Percentiles rank a stretch among this genome's conserved stretches.
phyloP scores from a whole-genome alignment of 2,329 filamentous ascomycete genomes.

The Elsinoe arachidis region DNA sequence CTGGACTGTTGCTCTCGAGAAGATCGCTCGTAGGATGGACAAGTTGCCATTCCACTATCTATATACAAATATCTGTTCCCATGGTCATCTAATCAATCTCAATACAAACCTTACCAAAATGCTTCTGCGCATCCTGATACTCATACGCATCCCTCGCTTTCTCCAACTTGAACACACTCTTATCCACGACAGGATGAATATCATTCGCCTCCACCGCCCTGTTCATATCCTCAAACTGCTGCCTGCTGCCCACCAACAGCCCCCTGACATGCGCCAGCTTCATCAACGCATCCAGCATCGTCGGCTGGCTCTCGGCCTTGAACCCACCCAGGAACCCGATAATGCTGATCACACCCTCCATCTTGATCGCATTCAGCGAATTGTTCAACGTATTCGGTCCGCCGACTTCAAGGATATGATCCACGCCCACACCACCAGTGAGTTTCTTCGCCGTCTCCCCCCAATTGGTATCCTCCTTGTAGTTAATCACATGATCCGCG shows the following conservation, averaged over 20 bases:
- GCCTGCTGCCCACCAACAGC: slow-evolving; percentile 47
- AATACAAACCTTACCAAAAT: slow-evolving; percentile 37
- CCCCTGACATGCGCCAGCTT: slow-evolving; percentile 49
- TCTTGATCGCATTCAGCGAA: slow-evolving; percentile 33
- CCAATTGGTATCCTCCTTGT: slow-evolving; percentile 45
- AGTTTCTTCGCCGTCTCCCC: slow-evolving; percentile 45
- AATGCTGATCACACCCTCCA: slow-evolving; percentile 48
- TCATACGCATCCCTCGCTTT: slow-evolving; percentile 44
- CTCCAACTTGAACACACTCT: slow-evolving; percentile 47
- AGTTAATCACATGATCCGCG: slow-evolving; percentile 51
- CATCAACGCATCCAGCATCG: slow-evolving; percentile 43
- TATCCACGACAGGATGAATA: slow-evolving; percentile 51
- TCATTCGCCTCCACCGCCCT: slow-evolving; percentile 49
- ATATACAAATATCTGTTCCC: neutral
- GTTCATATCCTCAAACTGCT: slow-evolving; percentile 53
- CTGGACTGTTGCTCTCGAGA: neutral
- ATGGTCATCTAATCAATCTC: slow-evolving; percentile 26
- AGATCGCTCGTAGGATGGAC: neutral
- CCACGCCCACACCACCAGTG: slow-evolving; percentile 48
- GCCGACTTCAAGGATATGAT: slow-evolving; percentile 59
- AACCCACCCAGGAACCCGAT: slow-evolving; percentile 51
- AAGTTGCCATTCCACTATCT: neutral
- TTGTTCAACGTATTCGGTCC: slow-evolving; percentile 53
- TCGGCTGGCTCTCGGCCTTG: slow-evolving; percentile 40
- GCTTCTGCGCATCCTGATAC: slow-evolving; percentile 40